These are phyloP conservation scores for Saksenaea vasiformis DNA, from an alignment of 371 early-diverging fungal genomes.

Conservation along the genomic window DNA sequence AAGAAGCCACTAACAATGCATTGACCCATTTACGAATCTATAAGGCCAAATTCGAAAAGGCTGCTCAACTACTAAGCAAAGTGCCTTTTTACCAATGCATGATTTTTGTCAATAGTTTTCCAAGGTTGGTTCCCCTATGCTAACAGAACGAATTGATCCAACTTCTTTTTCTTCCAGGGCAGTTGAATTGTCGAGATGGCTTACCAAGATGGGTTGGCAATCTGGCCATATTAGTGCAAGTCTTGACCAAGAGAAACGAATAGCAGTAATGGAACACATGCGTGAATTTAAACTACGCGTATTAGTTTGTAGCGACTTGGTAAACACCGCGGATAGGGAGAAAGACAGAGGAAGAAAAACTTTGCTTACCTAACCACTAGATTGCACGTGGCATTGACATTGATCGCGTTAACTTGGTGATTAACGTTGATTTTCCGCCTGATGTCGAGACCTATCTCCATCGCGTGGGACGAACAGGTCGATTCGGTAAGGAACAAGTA, in stretches of 20 bases:
- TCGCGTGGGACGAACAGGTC: constrained; percentile 99
- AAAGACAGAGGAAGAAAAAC: no score
- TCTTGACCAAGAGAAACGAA: constrained; percentile 59
- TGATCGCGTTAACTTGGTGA: constrained; percentile 95
- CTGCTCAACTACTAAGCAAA: constrained; percentile 48
- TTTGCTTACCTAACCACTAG: constrained; percentile 16
- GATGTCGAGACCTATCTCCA: constrained; percentile 96
- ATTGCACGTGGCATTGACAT: constrained; percentile 98
- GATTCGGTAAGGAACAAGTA: constrained; percentile 76
- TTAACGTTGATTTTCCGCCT: constrained; percentile 96
- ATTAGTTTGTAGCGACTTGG: constrained; percentile 79
- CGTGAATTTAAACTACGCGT: constrained; percentile 68
- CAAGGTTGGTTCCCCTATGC: constrained; percentile 25
- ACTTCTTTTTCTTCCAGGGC: no score
- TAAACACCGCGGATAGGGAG: constrained; percentile 18
- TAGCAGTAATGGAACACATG: constrained; percentile 65
- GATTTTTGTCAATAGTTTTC: constrained; percentile 62
- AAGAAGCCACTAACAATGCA: constrained; percentile 11
- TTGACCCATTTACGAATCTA: constrained; percentile 31
- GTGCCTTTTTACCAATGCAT: constrained; percentile 69
- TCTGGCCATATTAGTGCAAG: constrained; percentile 57
- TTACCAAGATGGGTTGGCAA: constrained; percentile 62
- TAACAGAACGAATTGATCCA: no score
- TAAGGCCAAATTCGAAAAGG: constrained; percentile 54
- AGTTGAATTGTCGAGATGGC: constrained; percentile 51